Evolutionary conservation across 169 alveolate species (phyloP), one percentile per base, ranked within the genome.

Genomic region (Cystoisospora suis): DNA sequence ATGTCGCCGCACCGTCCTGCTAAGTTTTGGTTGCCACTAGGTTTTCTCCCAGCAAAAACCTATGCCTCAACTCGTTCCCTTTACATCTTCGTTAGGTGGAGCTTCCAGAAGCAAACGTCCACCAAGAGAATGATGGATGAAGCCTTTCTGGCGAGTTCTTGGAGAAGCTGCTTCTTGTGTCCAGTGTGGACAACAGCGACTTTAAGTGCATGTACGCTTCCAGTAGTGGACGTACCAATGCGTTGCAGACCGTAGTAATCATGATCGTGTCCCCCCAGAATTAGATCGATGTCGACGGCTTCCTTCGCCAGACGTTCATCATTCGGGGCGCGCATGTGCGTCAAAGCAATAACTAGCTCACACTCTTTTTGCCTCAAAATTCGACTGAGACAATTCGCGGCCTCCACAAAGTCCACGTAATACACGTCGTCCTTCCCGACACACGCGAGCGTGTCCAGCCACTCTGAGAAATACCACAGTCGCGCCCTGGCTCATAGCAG

Each of bases 241-340:
- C 90, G 88, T 42, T 92, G 91, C 59, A 83, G 47, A 23, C 93
- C 95, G 89, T 86, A 95, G 89, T 93, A 95, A 49, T 90, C 94
- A 70, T 97, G 99, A 86, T 97, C 99, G 89, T 97, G 99, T 1
- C 99, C 99, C 38, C 99, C 99, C n/a, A 97, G 89, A 59, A 97
- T 94, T 44, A 97, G 77, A 90, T 97, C 99, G 29, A 97, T 87
- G 44, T 94, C 97, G n/a, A 90, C 92, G 4, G 95, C 97, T 86
- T 94, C 90, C 77, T 92, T 53, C 27, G 97, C 97, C 40, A 97
- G 94, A 12, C 91, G 91, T 70, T 92, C 95, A 75, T 97, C 99
- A 90, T 97, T 97, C 9, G 97, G 98, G 23, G 95, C 96, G 72
- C 97, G 92, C 98, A 96, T 95, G 93, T 97, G 99, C 58, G 99